These are phyloP conservation scores for Penicillium riverlandense DNA, from an alignment of 495 filamentous ascomycete species.

Conservation along the genomic window DNA sequence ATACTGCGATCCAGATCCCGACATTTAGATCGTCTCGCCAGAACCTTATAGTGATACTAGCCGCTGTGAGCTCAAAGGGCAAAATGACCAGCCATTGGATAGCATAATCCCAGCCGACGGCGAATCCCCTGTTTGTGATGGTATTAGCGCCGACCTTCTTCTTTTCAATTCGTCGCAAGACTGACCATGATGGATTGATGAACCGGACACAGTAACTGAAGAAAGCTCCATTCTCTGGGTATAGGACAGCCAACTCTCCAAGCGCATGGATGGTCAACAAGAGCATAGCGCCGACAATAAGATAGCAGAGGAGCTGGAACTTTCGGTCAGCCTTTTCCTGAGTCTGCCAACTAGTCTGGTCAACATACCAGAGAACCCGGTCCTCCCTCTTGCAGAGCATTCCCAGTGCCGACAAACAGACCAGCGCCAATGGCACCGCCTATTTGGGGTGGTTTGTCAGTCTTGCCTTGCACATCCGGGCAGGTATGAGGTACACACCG, in stretches of 20 bases:
- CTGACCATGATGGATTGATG: constrained; percentile 48
- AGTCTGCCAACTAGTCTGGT: background rate
- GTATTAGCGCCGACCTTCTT: too few relatives aligned
- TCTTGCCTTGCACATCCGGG: too few relatives aligned
- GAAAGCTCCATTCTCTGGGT: constrained; percentile 59
- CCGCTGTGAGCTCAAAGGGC: constrained; percentile 66
- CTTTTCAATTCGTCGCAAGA: background rate
- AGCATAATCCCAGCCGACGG: constrained; percentile 61
- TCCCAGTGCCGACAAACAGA: constrained; percentile 45
- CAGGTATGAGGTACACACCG: constrained; percentile 25
- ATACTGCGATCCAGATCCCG: constrained; percentile 61
- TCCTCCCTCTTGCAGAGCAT: constrained; percentile 33
- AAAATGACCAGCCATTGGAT: constrained; percentile 57
- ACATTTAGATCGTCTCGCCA: constrained; percentile 55
- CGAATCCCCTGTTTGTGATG: constrained; percentile 30
- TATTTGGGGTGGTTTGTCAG: background rate
- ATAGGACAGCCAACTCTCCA: constrained; percentile 64
- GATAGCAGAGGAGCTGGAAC: constrained; percentile 36
- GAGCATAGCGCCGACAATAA: constrained; percentile 48
- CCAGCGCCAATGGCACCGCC: constrained; percentile 48
- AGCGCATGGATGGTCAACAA: constrained; percentile 55
- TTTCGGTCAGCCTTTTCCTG: background rate
- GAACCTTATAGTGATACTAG: constrained; percentile 67
- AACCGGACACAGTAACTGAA: constrained; percentile 50
- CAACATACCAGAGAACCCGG: constrained; percentile 27